phyloP scores from a whole-genome alignment of 2,329 filamentous ascomycete genomes.

The Aspergillus vadensis region DNA sequence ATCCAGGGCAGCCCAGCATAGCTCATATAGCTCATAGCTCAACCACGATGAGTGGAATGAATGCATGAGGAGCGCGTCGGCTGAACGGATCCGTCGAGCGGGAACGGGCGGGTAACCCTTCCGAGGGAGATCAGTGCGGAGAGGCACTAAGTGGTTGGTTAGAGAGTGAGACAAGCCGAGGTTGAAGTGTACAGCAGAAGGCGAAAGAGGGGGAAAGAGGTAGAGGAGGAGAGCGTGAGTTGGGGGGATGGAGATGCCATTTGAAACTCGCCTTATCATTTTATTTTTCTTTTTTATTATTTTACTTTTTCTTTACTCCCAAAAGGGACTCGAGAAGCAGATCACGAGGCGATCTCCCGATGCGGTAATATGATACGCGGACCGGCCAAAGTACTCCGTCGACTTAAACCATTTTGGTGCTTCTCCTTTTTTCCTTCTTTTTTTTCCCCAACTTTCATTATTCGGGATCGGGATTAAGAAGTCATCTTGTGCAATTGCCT shows the following conservation, averaged over 20 bases:
- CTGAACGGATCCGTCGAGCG: slow-evolving; percentile 1
- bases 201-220: not conserved
- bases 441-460: not conserved
- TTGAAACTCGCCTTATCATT: too few relatives aligned
- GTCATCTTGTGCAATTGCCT: too few relatives aligned
- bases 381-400: not conserved
- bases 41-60: not conserved
- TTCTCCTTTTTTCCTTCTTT: not conserved
- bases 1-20: not conserved
- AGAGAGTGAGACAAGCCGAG: not conserved
- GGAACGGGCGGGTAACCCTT: not conserved
- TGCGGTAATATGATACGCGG: slow-evolving; percentile 9
- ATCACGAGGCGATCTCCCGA: slow-evolving; percentile 1
- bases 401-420: too few relatives aligned
- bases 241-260: too few relatives aligned
- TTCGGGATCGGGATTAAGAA: too few relatives aligned
- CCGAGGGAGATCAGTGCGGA: not conserved
- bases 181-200: not conserved
- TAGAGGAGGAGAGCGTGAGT: not conserved
- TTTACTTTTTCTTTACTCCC: too few relatives aligned
- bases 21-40: not conserved
- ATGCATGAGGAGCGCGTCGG: not conserved
- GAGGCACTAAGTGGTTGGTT: not conserved
- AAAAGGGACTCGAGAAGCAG: not conserved
- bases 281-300: too few relatives aligned